Percentiles rank a stretch among this genome's conserved stretches.
Conservation (phyloP, 106 monocot species). For the Allium sativum region DNA sequence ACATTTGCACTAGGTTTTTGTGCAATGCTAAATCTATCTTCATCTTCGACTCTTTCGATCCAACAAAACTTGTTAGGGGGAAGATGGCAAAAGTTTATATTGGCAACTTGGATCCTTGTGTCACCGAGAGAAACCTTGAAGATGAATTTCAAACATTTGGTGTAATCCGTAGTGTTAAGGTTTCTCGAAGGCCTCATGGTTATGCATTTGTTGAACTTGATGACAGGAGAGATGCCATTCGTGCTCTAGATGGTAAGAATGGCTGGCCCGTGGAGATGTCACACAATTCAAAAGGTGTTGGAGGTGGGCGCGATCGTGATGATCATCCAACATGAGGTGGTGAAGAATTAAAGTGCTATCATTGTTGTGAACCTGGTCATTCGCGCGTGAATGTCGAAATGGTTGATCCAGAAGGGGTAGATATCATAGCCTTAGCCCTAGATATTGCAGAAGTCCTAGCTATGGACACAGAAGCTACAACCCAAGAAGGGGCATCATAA, state of each 20-base stretch:
- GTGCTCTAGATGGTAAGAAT: conserved; percentile 66
- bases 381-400: conserved; percentile 89
- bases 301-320: conserved; percentile 29
- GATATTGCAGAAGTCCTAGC: conserved; percentile 72
- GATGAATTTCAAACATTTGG: neutral
- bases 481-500: conserved; percentile 28
- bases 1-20: too few species aligned
- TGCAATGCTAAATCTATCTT: too few species aligned
- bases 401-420: conserved; percentile 32
- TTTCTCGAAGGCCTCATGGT: conserved; percentile 63
- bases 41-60: too few species aligned
- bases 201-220: conserved; percentile 78
- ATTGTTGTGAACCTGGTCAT: conserved; percentile 94
- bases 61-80: neutral
- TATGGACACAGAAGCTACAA: conserved; percentile 38
- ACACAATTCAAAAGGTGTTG: conserved; percentile 50
- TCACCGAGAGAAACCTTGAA: neutral
- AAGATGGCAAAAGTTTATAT: neutral
- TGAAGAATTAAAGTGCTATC: conserved; percentile 80
- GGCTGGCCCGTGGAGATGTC: conserved; percentile 96
- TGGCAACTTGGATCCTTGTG: neutral
- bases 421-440: conserved; percentile 48
- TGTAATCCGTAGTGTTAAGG: conserved; percentile 37
- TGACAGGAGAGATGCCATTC: conserved; percentile 62
- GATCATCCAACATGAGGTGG: conserved; percentile 26